Evolutionary conservation across 192 early-diverging fungal genomes (phyloP).

Genomic region (Coemansia umbellata): DNA sequence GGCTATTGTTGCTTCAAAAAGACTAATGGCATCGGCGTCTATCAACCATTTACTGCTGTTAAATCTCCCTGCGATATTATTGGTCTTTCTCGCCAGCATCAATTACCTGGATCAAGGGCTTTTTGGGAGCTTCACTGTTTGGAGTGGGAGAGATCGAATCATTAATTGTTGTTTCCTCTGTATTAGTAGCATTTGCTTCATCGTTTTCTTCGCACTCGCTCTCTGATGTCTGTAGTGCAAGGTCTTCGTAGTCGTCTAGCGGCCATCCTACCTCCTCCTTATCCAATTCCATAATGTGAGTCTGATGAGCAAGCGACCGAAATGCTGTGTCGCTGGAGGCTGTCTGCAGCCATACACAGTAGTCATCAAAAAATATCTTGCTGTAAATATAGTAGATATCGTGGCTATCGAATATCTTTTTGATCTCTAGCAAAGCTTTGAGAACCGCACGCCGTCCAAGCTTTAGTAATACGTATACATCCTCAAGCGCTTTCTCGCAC

Average conservation of each 20-base stretch:
- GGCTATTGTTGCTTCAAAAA: no score
- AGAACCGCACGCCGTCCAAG: slow-evolving; percentile 79
- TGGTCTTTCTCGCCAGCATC: neutral
- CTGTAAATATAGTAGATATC: slow-evolving; percentile 86
- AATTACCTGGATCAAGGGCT: slow-evolving; percentile 9
- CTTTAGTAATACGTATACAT: slow-evolving; percentile 77
- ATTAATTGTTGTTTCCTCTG: no score
- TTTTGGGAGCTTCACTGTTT: no score
- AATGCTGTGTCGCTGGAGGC: slow-evolving; percentile 68
- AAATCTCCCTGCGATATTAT: neutral
- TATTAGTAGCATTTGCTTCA: no score
- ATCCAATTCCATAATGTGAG: slow-evolving; percentile 64
- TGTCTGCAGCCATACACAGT: slow-evolving; percentile 91
- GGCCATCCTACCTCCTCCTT: slow-evolving; percentile 74
- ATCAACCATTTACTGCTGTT: no score
- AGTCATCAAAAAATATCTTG: slow-evolving; percentile 89
- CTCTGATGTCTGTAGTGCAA: slow-evolving; percentile 56
- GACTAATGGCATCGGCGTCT: no score
- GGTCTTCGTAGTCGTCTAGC: slow-evolving; percentile 75
- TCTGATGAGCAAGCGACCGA: slow-evolving; percentile 72
- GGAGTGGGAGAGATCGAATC: no score
- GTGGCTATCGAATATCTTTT: slow-evolving; percentile 76
- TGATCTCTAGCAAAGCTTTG: slow-evolving; percentile 73
- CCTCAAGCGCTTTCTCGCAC: slow-evolving; percentile 66
- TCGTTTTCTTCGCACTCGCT: slow-evolving; percentile 14